phyloP scores from a whole-genome alignment of 2,329 filamentous ascomycete genomes.

The Hymenoscyphus occultus region DNA sequence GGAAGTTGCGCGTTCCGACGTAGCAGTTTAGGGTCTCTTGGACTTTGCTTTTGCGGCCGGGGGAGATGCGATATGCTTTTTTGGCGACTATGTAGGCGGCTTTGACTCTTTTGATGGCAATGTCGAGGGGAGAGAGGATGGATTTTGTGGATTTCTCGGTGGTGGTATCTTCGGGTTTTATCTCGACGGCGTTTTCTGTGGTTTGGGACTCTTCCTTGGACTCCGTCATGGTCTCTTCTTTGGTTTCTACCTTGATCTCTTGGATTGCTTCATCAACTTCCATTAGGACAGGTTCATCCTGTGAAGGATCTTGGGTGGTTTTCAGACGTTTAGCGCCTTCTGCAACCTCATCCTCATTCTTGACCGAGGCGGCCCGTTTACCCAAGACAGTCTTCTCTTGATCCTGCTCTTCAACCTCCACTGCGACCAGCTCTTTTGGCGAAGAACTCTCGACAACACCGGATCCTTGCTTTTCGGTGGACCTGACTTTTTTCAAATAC shows the following conservation, averaged over 20 bases:
- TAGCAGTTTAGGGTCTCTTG: conserved; percentile 74
- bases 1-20: conserved; percentile 83
- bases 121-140: conserved; percentile 51
- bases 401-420: conserved; percentile 8
- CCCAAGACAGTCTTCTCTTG: background rate
- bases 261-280: background rate
- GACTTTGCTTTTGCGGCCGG: conserved; percentile 67
- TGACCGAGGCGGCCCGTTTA: background rate
- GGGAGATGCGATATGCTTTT: conserved; percentile 76
- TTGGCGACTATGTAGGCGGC: conserved; percentile 79
- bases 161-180: too few species aligned
- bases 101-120: conserved; percentile 71
- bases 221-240: background rate
- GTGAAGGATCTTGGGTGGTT: background rate
- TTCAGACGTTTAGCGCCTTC: background rate
- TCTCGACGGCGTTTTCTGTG: background rate
- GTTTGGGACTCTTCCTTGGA: background rate
- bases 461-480: background rate
- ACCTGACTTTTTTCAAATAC: background rate
- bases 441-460: background rate
- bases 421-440: background rate
- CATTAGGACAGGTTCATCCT: background rate
- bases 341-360: background rate
- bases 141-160: conserved; percentile 13
- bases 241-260: background rate